Conservation (phyloP, 768 basidiomycete genomes). For the Ephemerocybe angulata region DNA sequence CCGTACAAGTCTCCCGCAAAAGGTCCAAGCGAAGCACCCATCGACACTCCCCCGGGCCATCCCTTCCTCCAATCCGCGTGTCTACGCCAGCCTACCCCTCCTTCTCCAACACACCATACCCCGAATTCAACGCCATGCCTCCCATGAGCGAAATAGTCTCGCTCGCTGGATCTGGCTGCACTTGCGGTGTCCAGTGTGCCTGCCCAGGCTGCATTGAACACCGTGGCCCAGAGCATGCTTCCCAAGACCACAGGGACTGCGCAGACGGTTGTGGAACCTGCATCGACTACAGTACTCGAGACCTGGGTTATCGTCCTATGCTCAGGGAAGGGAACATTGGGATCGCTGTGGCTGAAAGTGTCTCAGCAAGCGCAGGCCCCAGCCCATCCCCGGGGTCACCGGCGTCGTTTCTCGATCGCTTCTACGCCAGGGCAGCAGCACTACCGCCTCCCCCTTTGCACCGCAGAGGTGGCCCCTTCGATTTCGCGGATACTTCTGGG, state of each 20-base stretch:
- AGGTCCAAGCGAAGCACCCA: conserved; percentile 22
- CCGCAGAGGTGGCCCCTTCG: conserved; percentile 35
- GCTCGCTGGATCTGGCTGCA: conserved; percentile 66
- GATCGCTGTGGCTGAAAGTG: neutral
- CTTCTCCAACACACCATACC: conserved; percentile 24
- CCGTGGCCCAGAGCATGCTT: conserved; percentile 49
- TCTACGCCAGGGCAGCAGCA: conserved; percentile 65
- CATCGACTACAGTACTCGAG: conserved; percentile 41
- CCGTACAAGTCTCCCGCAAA: conserved; percentile 27
- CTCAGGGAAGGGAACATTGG: neutral
- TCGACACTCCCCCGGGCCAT: conserved; percentile 8
- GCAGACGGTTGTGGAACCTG: conserved; percentile 60
- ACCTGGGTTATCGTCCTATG: conserved; percentile 12
- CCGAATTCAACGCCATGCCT: conserved; percentile 55
- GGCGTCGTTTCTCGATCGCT: conserved; percentile 46
- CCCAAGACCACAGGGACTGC: conserved; percentile 43
- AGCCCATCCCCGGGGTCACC: conserved; percentile 14
- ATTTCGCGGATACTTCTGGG: conserved; percentile 50
- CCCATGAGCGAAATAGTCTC: conserved; percentile 56
- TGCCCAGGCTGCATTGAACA: conserved; percentile 76
- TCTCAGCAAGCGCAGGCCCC: neutral
- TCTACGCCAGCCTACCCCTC: conserved; percentile 22
- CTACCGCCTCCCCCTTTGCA: conserved; percentile 56
- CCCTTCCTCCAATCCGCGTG: conserved; percentile 46
- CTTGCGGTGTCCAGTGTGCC: conserved; percentile 62